Base-by-base conservation (phyloP, 129 eudicot species). In the Arctium lappa region DNA sequence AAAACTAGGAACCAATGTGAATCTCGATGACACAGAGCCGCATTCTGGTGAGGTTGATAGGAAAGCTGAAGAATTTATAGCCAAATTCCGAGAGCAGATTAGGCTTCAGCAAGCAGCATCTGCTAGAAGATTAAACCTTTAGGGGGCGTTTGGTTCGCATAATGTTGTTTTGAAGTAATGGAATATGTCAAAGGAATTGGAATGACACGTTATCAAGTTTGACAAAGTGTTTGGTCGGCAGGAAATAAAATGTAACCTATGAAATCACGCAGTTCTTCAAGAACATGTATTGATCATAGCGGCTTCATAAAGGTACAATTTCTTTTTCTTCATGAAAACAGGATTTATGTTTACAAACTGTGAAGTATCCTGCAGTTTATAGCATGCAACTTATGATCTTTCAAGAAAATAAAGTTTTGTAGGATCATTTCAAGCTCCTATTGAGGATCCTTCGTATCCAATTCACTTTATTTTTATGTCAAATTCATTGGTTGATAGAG, bases 31-130 rank as follows among this genome's bases (percentile, higher is more conserved):
- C 73, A 53, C 83, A 5, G 93, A 89, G 70, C 79, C 81, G 13
- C 91, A 89, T 85, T 88, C 90, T 39, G 88, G 91, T 68, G 98
- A 95, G 87, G 97, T 95, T 87, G 98, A 92, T 82, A 89, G 89
- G 88, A 95, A 90, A 85, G 98, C 98, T 39, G 92, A 83, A 60
- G 98, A 95, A 65, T 95, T 95, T 69, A 95, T 95, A 27, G 98
- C 98, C 46, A 95, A 92, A 87, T 95, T 92, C 72, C 89, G 85
- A 72, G 92, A 89, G 89, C 98, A 95, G 56, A 95, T 95, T 72
- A 84, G 98, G 87, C 97, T 92, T 72, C 98, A 95, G 78, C 91
- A 81, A 86, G 85, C 78, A 69, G 86, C 93, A 29, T 88, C 90
- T 7, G 80, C 72, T 3, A 87, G 84, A 76, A 87, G 86, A 74